Conservation (phyloP, 2,329 filamentous ascomycete genomes). For the Tothia fuscella region DNA sequence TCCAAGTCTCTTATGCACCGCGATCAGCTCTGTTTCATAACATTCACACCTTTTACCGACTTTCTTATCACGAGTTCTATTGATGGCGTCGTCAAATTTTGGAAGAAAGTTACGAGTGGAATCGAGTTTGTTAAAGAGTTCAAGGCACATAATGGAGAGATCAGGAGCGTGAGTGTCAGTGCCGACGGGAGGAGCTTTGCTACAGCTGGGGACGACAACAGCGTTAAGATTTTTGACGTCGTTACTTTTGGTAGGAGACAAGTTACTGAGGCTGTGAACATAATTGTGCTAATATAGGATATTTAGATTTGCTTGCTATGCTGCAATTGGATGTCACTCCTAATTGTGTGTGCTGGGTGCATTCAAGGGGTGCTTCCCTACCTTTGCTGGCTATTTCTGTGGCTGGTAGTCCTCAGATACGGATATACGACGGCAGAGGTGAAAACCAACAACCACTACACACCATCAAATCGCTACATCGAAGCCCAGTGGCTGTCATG, state of each 20-base stretch:
- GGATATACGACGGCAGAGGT: conserved; percentile 81
- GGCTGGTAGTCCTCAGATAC: conserved; percentile 50
- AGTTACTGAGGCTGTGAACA: not conserved
- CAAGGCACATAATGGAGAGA: conserved; percentile 75
- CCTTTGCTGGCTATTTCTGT: conserved; percentile 78
- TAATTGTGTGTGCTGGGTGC: conserved; percentile 81
- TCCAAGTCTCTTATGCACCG: conserved; percentile 98
- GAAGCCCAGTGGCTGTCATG: conserved; percentile 70
- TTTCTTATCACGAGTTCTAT: conserved; percentile 90
- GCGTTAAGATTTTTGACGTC: conserved; percentile 65
- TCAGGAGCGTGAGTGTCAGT: conserved; percentile 73
- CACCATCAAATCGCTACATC: conserved; percentile 67
- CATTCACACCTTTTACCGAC: conserved; percentile 80
- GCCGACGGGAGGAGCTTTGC: conserved; percentile 88
- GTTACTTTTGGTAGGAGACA: conserved; percentile 57
- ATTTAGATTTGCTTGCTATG: conserved; percentile 64
- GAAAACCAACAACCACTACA: conserved; percentile 67
- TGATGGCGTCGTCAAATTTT: conserved; percentile 98
- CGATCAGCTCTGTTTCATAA: conserved; percentile 80
- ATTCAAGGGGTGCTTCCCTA: conserved; percentile 74
- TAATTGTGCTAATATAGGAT: conserved; percentile 11
- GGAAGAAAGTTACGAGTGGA: conserved; percentile 85
- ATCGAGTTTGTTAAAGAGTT: conserved; percentile 99
- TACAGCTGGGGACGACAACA: conserved; percentile 67
- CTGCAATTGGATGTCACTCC: conserved; percentile 65